Evolutionary conservation across 805 yeast species (phyloP).

Genomic region (Maudiozyma bulderi): DNA sequence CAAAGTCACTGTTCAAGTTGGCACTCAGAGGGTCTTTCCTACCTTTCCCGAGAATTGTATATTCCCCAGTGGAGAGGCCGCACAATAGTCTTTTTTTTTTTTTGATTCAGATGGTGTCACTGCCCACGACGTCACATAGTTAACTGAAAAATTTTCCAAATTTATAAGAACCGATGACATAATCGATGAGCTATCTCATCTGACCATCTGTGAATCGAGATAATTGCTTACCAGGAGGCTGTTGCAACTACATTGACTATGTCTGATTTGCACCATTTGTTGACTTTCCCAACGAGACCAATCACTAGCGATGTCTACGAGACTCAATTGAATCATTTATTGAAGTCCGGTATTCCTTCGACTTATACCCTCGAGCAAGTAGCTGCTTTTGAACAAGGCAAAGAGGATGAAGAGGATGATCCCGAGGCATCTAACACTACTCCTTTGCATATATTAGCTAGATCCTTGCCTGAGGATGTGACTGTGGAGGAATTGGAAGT

Average conservation of each 20-base stretch:
- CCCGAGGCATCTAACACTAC: constrained; percentile 52
- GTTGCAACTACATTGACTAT: constrained; percentile 23
- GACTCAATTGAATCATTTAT: constrained; percentile 35
- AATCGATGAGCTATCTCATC: too few species aligned
- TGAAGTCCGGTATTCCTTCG: constrained; percentile 65
- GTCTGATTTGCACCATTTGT: constrained; percentile 64
- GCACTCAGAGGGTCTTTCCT: too few species aligned
- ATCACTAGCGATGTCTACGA: constrained; percentile 36
- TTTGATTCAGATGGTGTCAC: too few species aligned
- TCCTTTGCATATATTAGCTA: constrained; percentile 63
- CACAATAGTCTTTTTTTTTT: too few species aligned
- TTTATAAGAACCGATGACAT: too few species aligned
- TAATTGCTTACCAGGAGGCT: too few species aligned
- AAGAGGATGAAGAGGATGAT: constrained; percentile 24
- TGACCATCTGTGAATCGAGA: too few species aligned
- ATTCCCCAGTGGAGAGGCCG: too few species aligned
- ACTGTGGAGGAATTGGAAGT: constrained; percentile 35
- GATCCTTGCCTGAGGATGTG: constrained; percentile 34
- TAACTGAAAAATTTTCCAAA: too few species aligned
- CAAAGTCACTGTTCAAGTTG: too few species aligned
- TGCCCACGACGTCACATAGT: too few species aligned
- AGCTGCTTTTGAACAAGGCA: constrained; percentile 41
- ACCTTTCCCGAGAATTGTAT: too few species aligned
- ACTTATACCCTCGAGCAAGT: constrained; percentile 78
- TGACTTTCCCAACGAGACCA: constrained; percentile 46